Evolutionary conservation across 2,329 filamentous ascomycete genomes (phyloP), one percentile per base, ranked within the genome.

Genomic region (Phialophora expanda): DNA sequence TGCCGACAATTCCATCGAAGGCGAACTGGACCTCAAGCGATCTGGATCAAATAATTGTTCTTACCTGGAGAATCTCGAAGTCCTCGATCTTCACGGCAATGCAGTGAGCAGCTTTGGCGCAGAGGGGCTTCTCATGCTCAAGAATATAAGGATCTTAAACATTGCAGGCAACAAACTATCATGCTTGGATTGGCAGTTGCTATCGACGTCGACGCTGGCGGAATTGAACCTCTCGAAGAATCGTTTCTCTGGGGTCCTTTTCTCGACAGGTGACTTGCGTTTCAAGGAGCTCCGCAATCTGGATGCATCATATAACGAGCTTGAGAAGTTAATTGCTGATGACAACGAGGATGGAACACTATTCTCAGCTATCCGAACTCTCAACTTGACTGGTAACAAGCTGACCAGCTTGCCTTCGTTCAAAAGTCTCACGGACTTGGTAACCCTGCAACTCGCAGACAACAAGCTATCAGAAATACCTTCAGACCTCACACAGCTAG

Each of bases 191-290:
- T 67, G 69, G 59, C 46, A 61, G 22, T 14, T 50, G 32, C 58
- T 72, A 11, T 62, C 65, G 12, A 61, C 56, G 20, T 57, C 66
- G 14, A 55, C 58, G 14, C 62, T 73, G 7, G 55, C 64, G n/a
- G 69, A 90, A 9, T 80, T 98, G 58, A 94, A 97, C 74, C 76
- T 97, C 24, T 87, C 89, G 64, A 87, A 92, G 70, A 99, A 99
- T 72, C 84, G 86, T 61, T 84, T 99, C 86, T 55, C 34, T 12
- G 66, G 56, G 8, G 57, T 55, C 28, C 61, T 69, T 3, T 67
- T 70, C 34, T 20, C 59, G 3, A 5, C 46, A 3, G 8, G 8
- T 2, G 28, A 44, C 14, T 85, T 12, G 82, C 83, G 12, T 77
- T 96, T 56, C 88, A 91, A 0, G 77, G 97, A 48, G 86, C 80